Base-by-base conservation (phyloP, 2,329 filamentous ascomycete species). In the Aspergillus sp. region DNA sequence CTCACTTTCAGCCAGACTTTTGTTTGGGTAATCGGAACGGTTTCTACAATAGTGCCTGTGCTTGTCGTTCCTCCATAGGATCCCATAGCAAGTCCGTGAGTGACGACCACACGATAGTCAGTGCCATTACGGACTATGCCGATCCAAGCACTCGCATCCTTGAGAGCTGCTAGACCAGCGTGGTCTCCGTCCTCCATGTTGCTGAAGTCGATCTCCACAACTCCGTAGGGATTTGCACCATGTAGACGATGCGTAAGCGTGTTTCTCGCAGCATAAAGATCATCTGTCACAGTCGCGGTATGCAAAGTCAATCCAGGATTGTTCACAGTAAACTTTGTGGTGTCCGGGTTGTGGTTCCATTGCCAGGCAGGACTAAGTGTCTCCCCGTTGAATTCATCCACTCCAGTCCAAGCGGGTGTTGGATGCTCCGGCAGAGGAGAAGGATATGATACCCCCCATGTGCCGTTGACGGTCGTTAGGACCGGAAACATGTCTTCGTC, bases 291-390 rank as follows among this genome's bases (percentile, higher is more conserved):
- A 0, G 76, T 80, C 1, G 77, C 78, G 2, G 81, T 78, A 20
- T 64, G 68, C 1, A 85, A 69, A 0, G 69, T 73, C 3, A 85
- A 59, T 1, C 78, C 77, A 5, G 40, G 40, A 23, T 75, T 68
- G 38, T 70, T 64, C 7, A 82, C 68, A 1, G 61, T 63, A 58
- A 67, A 85, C 7, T 75, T 77, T 7, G 64, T 69, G 0, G 66
- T 71, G 50, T 85, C 80, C 0, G 82, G 82, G 63, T 85, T 84
- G 58, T 85, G 82, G 60, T 85, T 85, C 81, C 82, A 85, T 63
- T 85, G 81, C 79, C 80, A 85, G 2, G 75, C 67, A 0, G 73
- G 71, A 6, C 70, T 63, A 1, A 85, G 69, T 0, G 65, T 56
- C 0, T 67, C 60, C 0, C 76, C 78, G 0, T 56, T 45, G 55